Evolutionary conservation across 768 basidiomycete genomes (phyloP), one percentile per base, ranked within the genome.

Genomic region (Boletus eberwhitei): DNA sequence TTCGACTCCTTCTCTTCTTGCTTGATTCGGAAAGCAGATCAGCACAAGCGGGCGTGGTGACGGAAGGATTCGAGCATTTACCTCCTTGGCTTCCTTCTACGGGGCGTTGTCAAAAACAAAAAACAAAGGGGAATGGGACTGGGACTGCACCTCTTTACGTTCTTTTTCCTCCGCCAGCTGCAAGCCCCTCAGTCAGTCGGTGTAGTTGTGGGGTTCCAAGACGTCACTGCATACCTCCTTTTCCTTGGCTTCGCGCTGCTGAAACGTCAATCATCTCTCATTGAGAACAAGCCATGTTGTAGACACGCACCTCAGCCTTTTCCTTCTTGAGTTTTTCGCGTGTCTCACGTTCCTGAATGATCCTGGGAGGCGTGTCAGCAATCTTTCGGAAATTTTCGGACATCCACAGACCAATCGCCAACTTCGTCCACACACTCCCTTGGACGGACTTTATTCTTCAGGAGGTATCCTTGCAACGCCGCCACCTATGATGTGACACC

Each of bases 381-480:
- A 6, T 29, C 2, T 14, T 47, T 52, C 45, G 55, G 58, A 16
- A 9, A 50, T 13, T 3, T 35, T 58, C 53, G 55, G 50, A 54
- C 43, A 11, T 48, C 16, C 8, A 67, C 74, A 42, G 69, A 76
- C 90, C 93, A 95, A 42, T 83, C 85, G 31, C 70, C 77, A 24
- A 88, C 87, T 68, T 92, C 90, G 6, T 86, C 85, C 9, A 93
- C 90, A 59, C 86, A 89, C 70, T 93, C 88, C 55, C 81, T 79
- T 38, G 91, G 91, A n/a, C 91, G 85, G 13, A 91, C 86, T 79
- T 93, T 92, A 71, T 93, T 93, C 79, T 88, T 89, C 54, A 92
- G 77, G 37, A 93, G 78, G 68, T 93, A 93, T 3, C 91, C 91
- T 75, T 93, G 91, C 59, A 93, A 78, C 45, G 81, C 77, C 26